phyloP scores from a whole-genome alignment of 345 rosid species.

The Ceriops tagal region DNA sequence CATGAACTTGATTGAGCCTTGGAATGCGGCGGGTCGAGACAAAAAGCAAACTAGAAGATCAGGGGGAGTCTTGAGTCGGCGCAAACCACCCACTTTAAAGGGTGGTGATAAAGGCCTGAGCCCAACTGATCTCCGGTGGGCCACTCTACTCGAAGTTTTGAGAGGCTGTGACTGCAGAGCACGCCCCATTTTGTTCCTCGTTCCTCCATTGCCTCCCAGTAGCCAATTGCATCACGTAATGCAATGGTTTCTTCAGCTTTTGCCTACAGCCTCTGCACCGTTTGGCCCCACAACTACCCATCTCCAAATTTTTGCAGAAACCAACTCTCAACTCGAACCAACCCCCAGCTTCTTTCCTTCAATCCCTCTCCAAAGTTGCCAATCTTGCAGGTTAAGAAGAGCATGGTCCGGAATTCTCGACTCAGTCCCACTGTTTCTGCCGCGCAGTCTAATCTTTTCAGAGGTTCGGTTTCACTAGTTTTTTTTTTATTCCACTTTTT shows the following conservation, averaged over 20 bases:
- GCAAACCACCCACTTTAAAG: too few species aligned
- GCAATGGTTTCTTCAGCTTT: conserved; percentile 25
- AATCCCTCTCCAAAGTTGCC: conserved; percentile 27
- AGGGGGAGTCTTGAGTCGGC: too few species aligned
- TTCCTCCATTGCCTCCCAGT: too few species aligned
- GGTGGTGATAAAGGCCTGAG: too few species aligned
- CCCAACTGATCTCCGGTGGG: too few species aligned
- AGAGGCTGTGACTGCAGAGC: too few species aligned
- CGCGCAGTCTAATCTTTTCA: conserved; percentile 46
- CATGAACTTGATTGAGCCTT: too few species aligned
- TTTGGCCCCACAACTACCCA: conserved; percentile 12
- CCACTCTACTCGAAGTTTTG: too few species aligned
- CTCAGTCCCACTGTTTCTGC: conserved; percentile 33
- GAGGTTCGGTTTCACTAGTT: conserved; percentile 30
- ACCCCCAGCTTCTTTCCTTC: conserved; percentile 25
- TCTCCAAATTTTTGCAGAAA: conserved; percentile 20
- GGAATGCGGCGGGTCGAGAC: too few species aligned
- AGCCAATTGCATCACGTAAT: too few species aligned
- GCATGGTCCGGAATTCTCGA: conserved; percentile 23
- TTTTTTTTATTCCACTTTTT: neutral
- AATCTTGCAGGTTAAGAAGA: conserved; percentile 18
- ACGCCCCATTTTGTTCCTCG: too few species aligned
- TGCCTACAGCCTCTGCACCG: conserved; percentile 15
- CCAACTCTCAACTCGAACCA: conserved; percentile 25
- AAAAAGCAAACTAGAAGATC: too few species aligned